These are phyloP conservation scores for Monilinia laxa DNA, from an alignment of 2,329 filamentous ascomycete genomes.

Conservation along the genomic window DNA sequence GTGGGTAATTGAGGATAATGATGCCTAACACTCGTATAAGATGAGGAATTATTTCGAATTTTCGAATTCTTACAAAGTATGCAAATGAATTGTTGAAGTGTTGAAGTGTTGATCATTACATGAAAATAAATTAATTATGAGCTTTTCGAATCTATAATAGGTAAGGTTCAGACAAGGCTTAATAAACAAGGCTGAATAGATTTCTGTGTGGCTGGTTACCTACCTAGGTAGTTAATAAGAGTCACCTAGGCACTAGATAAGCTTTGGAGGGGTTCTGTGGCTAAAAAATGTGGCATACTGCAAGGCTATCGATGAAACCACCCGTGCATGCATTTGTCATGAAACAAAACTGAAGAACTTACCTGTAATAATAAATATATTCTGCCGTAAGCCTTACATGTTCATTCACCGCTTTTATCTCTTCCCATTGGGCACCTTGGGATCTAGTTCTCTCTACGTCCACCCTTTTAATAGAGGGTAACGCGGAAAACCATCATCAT, in stretches of 20 bases:
- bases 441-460: neutral
- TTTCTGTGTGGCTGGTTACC: neutral
- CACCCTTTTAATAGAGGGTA: neutral
- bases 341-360: too few species aligned
- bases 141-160: neutral
- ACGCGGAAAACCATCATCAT: neutral
- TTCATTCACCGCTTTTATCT: neutral
- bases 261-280: neutral
- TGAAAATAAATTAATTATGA: neutral
- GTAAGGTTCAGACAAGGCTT: neutral
- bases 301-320: neutral
- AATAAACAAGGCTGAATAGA: neutral
- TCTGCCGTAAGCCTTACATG: neutral
- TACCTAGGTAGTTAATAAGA: neutral
- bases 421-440: slow-evolving; percentile 10
- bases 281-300: neutral
- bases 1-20: neutral
- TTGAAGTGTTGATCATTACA: neutral
- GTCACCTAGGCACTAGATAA: too few species aligned
- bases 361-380: too few species aligned
- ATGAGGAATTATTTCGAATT: neutral
- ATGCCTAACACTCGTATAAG: neutral
- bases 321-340: neutral
- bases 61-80: neutral
- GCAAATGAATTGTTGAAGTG: too few species aligned